Base-by-base conservation (phyloP, 148 eudicot species). In the Amaranthus palmeri region DNA sequence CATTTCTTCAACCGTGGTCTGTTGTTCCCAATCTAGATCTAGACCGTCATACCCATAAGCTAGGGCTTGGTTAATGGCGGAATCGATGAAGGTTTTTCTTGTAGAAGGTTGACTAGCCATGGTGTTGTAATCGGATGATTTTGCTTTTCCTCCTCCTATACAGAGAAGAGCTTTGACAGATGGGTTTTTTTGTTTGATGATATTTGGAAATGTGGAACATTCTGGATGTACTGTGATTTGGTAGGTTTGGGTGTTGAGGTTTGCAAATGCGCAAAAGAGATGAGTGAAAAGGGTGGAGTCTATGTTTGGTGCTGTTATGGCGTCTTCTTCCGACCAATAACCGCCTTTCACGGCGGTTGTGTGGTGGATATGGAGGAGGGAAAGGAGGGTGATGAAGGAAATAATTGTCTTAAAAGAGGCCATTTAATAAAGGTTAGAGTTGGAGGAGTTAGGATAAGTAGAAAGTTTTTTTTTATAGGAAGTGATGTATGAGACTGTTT, bases 201-300 rank as follows among this genome's bases (percentile, higher is more conserved):
- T 81, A 7, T 25, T 61, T 6, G 96, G 80, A 82, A 89, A 89
- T n/a, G 61, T 49, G 1, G 85, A 45, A 55, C 83, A 81, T n/a
- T 67, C 65, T 17, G 87, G 10, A 42, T 86, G 68, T 54, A 88
- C 56, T 0, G 73, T 72, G 73, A 84, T 61, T 42, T 68, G 83
- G 55, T 76, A 43, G 25, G 87, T 83, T 14, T 58, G 40, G 42
- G 78, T 40, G 62, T 86, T 54, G 25, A 90, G 79, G 42, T 65
- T 45, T 3, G 90, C 90, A 43, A 90, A 90, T 41, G 92, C 90
- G 61, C 85, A 88, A 41, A 90, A 83, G 65, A 90, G 85, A 66
- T 88, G 92, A 36, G 96, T 88, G 85, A 90, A 90, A 41, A 86
- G 85, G 25, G 90, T 83, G 25, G 96, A 79, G 63, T 90, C 77